Evolutionary conservation across 768 basidiomycete species (phyloP), one percentile per base, ranked within the genome.

Genomic region (Grammothele lineata): DNA sequence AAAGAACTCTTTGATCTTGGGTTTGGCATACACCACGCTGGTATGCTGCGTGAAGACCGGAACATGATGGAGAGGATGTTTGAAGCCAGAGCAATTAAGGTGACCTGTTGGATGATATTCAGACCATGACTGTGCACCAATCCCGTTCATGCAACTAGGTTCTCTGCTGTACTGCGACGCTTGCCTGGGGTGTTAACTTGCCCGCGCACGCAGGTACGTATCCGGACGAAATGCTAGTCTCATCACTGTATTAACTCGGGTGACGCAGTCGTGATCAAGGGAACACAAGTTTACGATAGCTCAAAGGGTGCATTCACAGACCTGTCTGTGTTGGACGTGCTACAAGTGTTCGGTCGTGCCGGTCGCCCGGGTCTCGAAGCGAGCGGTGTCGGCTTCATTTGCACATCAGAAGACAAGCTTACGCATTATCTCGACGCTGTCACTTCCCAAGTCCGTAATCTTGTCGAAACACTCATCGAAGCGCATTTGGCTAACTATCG

Each of bases 131-230:
- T 3, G 14, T 23, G 10, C 2, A 14, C 21, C 9, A n/a, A 24
- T 11, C n/a, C 1, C 3, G 10, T 43, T 38, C 33, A 9, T 42
- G 17, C n/a, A n/a, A n/a, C 8, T 57, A 96, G 94, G 94, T 99
- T 41, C 72, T 99, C 15, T 96, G 92, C 66, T 99, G 96, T 71
- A 99, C 96, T 2, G 92, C 96, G 5, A 99, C 96, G 3, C 75
- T 99, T 35, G 96, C 96, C 4, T 99, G 96, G 96, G 96, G 96
- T 68, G 96, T 99, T 56, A 99, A 99, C 66, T 71, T 99, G 53
- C 96, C 96, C 26, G 96, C 96, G 15, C 95, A 98, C 67, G 96
- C 96, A 47, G 92, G 89, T 89, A 52, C 53, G 69, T 41, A 15
- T 5, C 33, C n/a, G n/a, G n/a, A n/a, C n/a, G n/a, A n/a, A 17